These are phyloP conservation scores for Cyberlindnera xylosilytica DNA, from an alignment of 805 yeast genomes.

Conservation along the genomic window DNA sequence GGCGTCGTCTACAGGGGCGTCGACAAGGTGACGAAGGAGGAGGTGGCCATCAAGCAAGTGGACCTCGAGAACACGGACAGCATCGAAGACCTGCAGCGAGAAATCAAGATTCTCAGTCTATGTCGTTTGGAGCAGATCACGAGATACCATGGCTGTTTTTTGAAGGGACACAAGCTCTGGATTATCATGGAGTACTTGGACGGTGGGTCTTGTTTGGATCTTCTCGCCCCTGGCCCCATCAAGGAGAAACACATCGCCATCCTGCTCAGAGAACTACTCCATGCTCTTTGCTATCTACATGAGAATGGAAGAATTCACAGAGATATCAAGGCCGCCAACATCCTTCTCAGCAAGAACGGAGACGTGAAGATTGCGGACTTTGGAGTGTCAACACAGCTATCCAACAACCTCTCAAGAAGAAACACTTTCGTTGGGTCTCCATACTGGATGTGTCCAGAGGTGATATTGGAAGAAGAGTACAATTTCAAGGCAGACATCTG, in stretches of 20 bases:
- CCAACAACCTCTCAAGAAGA: conserved; percentile 65
- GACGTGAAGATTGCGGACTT: conserved; percentile 90
- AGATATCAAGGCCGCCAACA: conserved; percentile 92
- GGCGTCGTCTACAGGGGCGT: conserved; percentile 93
- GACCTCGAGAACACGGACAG: conserved; percentile 89
- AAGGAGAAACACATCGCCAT: conserved; percentile 81
- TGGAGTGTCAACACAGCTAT: conserved; percentile 87
- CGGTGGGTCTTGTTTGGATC: conserved; percentile 81
- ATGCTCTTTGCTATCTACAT: conserved; percentile 70
- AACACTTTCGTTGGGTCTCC: conserved; percentile 75
- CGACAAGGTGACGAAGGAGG: conserved; percentile 63
- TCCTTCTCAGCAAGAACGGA: conserved; percentile 65
- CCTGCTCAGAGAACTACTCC: conserved; percentile 71
- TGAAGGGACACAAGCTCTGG: conserved; percentile 87
- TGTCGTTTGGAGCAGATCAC: conserved; percentile 82
- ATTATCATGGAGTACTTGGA: conserved; percentile 96
- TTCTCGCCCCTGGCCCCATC: conserved; percentile 82
- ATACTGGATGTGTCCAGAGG: conserved; percentile 99
- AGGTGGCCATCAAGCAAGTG: conserved; percentile 90
- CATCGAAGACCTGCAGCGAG: conserved; percentile 90
- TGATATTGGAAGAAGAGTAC: conserved; percentile 81
- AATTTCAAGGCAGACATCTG: conserved; percentile 94
- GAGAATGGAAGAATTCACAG: conserved; percentile 83
- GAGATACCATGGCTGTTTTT: conserved; percentile 81
- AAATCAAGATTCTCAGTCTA: conserved; percentile 79